Evolutionary conservation across 1,139 yeast genomes (phyloP).

Genomic region (Lodderomyces margitis): DNA sequence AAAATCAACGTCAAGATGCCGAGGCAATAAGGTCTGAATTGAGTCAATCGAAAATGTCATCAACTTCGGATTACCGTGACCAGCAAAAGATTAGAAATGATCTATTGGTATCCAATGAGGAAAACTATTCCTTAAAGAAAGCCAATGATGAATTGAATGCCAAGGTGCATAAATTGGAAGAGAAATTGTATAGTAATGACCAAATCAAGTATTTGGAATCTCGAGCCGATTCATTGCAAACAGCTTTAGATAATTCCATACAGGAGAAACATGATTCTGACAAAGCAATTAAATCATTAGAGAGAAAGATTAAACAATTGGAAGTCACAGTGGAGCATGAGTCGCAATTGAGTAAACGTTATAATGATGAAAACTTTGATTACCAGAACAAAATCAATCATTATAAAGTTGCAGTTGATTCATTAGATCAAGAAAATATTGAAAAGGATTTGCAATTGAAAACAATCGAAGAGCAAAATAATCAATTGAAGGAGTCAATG

Average conservation of each 20-base stretch:
- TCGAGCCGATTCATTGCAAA: slow-evolving; percentile 33
- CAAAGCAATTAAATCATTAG: slow-evolving; percentile 30
- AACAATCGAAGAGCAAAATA: slow-evolving; percentile 33
- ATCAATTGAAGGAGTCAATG: slow-evolving; percentile 53
- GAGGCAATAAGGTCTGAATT: slow-evolving; percentile 34
- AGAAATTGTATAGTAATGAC: slow-evolving; percentile 44
- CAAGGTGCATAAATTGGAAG: slow-evolving; percentile 37
- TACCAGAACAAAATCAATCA: slow-evolving; percentile 43
- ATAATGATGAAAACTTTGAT: slow-evolving; percentile 49
- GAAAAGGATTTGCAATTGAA: slow-evolving; percentile 41
- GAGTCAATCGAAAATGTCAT: slow-evolving; percentile 32
- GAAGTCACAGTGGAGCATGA: slow-evolving; percentile 39
- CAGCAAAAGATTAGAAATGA: slow-evolving; percentile 40
- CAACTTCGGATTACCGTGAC: slow-evolving; percentile 33
- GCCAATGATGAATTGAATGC: slow-evolving; percentile 34
- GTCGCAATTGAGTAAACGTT: slow-evolving; percentile 37
- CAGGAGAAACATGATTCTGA: slow-evolving; percentile 32
- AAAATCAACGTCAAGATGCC: slow-evolving; percentile 33
- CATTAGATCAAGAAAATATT: slow-evolving; percentile 37
- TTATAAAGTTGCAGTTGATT: slow-evolving; percentile 33
- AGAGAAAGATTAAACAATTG: slow-evolving; percentile 35
- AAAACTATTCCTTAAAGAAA: slow-evolving; percentile 40
- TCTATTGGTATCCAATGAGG: slow-evolving; percentile 39
- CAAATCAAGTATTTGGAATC: slow-evolving; percentile 46
- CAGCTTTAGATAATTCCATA: slow-evolving; percentile 31